Percentiles rank a stretch among this genome's conserved stretches.
phyloP scores from a whole-genome alignment of 768 basidiomycete genomes.

The Thelephora aurantiotincta region DNA sequence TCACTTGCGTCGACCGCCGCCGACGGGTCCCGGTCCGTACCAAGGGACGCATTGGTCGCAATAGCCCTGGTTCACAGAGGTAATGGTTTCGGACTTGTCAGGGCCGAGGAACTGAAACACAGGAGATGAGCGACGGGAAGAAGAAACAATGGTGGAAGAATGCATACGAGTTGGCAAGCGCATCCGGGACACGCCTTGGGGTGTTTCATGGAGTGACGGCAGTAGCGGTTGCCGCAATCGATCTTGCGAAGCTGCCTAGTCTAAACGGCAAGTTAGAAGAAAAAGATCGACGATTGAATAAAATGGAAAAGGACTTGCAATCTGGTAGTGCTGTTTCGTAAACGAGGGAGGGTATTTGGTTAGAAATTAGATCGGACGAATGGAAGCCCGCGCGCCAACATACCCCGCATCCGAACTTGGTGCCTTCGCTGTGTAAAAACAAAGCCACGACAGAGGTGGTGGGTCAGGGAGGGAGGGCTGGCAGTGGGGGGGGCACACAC shows the following conservation, averaged over 20 bases:
- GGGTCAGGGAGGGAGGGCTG: slow-evolving; percentile 5
- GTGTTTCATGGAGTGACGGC: slow-evolving; percentile 26
- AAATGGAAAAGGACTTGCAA: slow-evolving; percentile 27
- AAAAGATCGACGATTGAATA: slow-evolving; percentile 5
- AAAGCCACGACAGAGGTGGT: slow-evolving; percentile 13
- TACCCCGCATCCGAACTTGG: slow-evolving; percentile 46
- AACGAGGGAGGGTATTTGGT: slow-evolving; percentile 9
- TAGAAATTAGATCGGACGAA: slow-evolving; percentile 2
- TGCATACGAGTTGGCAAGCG: slow-evolving; percentile 28
- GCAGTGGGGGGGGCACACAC: slow-evolving; percentile 11
- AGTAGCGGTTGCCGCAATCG: slow-evolving; percentile 38
- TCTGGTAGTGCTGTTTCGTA: slow-evolving; percentile 45
- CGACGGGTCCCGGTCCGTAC: slow-evolving; percentile 11
- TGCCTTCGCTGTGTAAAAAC: slow-evolving; percentile 44
- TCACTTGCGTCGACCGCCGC: slow-evolving; percentile 8
- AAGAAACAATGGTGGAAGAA: slow-evolving; percentile 3
- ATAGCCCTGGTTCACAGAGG: slow-evolving; percentile 28
- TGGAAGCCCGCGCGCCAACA: neutral
- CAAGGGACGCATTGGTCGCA: slow-evolving; percentile 19
- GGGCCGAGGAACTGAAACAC: slow-evolving; percentile 56
- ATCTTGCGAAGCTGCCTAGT: slow-evolving; percentile 34
- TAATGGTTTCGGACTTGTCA: slow-evolving; percentile 49
- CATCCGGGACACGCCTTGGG: slow-evolving; percentile 26
- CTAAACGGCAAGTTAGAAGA: slow-evolving; percentile 17
- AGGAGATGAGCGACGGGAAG: slow-evolving; percentile 4